Percentiles rank a stretch among this genome's conserved stretches.
Evolutionary conservation across 2,329 filamentous ascomycete species (phyloP).

Genomic region (Grosmannia serpens): DNA sequence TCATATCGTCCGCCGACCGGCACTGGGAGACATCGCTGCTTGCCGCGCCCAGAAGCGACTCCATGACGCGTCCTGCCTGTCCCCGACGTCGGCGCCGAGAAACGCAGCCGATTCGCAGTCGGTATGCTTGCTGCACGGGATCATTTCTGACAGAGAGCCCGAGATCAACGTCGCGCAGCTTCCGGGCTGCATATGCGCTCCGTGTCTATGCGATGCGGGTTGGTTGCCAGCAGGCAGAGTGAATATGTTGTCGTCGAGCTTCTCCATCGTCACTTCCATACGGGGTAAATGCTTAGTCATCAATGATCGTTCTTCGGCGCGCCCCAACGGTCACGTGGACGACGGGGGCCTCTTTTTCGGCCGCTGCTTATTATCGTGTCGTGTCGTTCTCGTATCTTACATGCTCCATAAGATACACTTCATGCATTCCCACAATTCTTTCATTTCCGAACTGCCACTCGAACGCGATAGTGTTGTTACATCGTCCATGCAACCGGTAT

Average conservation of each 20-base stretch:
- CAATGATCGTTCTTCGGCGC: no score
- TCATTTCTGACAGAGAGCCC: background rate
- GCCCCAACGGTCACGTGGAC: background rate
- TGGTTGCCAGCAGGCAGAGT: background rate
- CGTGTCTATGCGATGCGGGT: background rate
- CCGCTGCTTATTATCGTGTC: no score
- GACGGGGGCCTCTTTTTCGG: background rate
- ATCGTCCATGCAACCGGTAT: background rate
- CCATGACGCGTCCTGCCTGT: constrained; percentile 14
- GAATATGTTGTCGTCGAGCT: background rate
- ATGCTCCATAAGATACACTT: background rate
- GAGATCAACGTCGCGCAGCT: background rate
- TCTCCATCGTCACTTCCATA: background rate
- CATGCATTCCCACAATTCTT: background rate
- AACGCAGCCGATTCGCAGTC: background rate
- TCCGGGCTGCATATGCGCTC: background rate
- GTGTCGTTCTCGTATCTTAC: no score
- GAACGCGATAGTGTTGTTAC: background rate
- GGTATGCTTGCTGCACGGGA: background rate
- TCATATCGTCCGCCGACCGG: constrained; percentile 33
- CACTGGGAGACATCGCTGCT: constrained; percentile 16
- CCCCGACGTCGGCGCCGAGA: background rate
- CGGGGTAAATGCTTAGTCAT: background rate
- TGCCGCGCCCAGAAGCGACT: constrained; percentile 16
- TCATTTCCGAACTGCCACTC: background rate